Evolutionary conservation across 108 stramenopile genomes (phyloP).

Genomic region (Schizochytrium sp.): DNA sequence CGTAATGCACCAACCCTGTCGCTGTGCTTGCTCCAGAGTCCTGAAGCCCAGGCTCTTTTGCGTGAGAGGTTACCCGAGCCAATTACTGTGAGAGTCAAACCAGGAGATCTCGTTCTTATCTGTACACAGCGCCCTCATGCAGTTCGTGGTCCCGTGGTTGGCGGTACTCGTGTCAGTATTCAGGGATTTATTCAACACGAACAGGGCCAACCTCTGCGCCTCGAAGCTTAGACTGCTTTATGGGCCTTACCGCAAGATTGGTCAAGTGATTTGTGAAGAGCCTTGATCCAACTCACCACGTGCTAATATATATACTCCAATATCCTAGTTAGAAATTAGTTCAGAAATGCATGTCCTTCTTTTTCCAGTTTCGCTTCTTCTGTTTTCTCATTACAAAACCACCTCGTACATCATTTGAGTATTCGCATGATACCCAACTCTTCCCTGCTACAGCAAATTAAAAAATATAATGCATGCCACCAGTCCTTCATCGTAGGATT

Average conservation of each 20-base stretch:
- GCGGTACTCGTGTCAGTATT: conserved; percentile 72
- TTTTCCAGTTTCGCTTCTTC: too few species aligned
- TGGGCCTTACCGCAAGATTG: neutral
- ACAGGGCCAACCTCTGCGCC: conserved; percentile 36
- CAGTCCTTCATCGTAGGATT: too few species aligned
- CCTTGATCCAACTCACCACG: too few species aligned
- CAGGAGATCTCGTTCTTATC: conserved; percentile 69
- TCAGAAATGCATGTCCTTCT: too few species aligned
- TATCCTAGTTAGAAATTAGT: too few species aligned
- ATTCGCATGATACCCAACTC: too few species aligned
- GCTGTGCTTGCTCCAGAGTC: conserved; percentile 54
- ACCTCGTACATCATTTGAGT: too few species aligned
- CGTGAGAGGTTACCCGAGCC: conserved; percentile 66
- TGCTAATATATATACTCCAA: too few species aligned
- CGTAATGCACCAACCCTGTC: conserved; percentile 70
- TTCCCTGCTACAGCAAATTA: too few species aligned
- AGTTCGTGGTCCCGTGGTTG: conserved; percentile 65
- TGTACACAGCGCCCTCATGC: conserved; percentile 73
- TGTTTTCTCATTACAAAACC: too few species aligned
- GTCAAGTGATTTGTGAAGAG: too few species aligned
- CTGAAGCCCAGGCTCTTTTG: conserved; percentile 66
- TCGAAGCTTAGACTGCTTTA: conserved; percentile 30
- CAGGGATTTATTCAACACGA: conserved; percentile 66
- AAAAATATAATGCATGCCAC: too few species aligned
- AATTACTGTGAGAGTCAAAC: conserved; percentile 24